phyloP scores from a whole-genome alignment of 2,329 filamentous ascomycete genomes.

The Lecanicillium sp. region DNA sequence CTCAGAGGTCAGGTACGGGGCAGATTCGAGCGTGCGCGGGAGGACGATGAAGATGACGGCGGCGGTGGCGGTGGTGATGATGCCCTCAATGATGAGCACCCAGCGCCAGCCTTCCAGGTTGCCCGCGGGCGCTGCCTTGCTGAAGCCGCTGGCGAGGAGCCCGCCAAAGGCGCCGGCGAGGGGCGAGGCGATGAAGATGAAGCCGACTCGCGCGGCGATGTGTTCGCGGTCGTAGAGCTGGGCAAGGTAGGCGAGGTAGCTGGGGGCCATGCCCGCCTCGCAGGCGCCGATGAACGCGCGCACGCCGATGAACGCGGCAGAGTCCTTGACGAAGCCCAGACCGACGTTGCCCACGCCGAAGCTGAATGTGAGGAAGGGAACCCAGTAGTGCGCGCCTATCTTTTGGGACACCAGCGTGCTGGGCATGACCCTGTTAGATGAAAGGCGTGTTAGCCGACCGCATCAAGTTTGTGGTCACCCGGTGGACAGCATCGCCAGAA shows the following conservation, averaged over 20 bases:
- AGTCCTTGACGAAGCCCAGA: conserved; percentile 26
- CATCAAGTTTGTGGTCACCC: no score
- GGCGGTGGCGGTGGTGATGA: no score
- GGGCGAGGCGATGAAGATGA: conserved; percentile 43
- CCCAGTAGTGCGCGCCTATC: no score
- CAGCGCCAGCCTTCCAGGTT: conserved; percentile 42
- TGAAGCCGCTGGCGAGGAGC: conserved; percentile 41
- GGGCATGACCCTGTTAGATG: no score
- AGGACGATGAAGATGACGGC: no score
- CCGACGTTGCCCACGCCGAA: no score
- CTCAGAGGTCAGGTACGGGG: no score
- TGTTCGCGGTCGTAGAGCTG: conserved; percentile 41
- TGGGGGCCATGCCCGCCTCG: conserved; percentile 24
- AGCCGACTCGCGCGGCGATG: conserved; percentile 46
- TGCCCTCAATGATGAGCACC: conserved; percentile 46
- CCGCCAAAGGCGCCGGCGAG: conserved; percentile 36
- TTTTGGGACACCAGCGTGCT: no score
- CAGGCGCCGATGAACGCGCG: conserved; percentile 22
- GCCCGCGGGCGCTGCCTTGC: conserved; percentile 39
- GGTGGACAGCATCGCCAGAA: no score
- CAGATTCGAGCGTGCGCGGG: no score
- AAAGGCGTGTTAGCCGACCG: no score
- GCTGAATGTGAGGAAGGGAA: no score
- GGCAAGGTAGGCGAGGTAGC: conserved; percentile 23
- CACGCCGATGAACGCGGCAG: conserved; percentile 21